phyloP scores from a whole-genome alignment of 2,329 filamentous ascomycete genomes.

The Pseudogymnoascus sp. region DNA sequence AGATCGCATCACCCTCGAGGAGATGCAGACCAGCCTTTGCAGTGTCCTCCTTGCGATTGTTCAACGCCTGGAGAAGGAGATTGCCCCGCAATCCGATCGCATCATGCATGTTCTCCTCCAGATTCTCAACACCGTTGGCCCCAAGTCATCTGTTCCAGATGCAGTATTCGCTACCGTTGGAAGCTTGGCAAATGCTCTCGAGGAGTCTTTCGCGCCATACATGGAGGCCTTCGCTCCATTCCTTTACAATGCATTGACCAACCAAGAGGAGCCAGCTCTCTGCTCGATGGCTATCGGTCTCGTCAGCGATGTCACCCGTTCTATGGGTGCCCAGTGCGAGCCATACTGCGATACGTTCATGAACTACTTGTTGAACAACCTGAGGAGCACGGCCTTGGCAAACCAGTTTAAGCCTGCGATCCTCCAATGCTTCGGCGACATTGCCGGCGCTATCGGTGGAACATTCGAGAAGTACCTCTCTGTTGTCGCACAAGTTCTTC shows the following conservation, averaged over 20 bases:
- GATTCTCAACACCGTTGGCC: conserved; percentile 66
- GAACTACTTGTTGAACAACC: conserved; percentile 91
- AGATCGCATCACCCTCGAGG: conserved; percentile 89
- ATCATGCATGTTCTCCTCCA: conserved; percentile 88
- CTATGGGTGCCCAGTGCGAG: conserved; percentile 80
- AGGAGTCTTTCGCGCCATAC: conserved; percentile 91
- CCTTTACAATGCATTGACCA: conserved; percentile 86
- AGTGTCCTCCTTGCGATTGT: conserved; percentile 90
- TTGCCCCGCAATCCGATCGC: conserved; percentile 79
- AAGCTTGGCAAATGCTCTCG: conserved; percentile 81
- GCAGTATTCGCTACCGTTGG: conserved; percentile 88
- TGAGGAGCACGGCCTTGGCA: conserved; percentile 77
- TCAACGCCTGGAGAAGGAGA: conserved; percentile 81
- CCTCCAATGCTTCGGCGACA: conserved; percentile 94
- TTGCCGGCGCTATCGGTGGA: conserved; percentile 85
- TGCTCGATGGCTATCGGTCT: conserved; percentile 97
- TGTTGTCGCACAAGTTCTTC: conserved; percentile 86
- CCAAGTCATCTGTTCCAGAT: conserved; percentile 91
- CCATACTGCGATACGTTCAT: conserved; percentile 97
- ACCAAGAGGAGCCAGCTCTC: conserved; percentile 88
- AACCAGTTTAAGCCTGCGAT: conserved; percentile 99
- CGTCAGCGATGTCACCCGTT: conserved; percentile 91
- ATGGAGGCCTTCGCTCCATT: conserved; percentile 93
- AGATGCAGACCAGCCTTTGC: conserved; percentile 93
- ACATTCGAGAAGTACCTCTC: conserved; percentile 89